These are phyloP conservation scores for Geranium brycei DNA, from an alignment of 345 rosid genomes.

Conservation along the genomic window DNA sequence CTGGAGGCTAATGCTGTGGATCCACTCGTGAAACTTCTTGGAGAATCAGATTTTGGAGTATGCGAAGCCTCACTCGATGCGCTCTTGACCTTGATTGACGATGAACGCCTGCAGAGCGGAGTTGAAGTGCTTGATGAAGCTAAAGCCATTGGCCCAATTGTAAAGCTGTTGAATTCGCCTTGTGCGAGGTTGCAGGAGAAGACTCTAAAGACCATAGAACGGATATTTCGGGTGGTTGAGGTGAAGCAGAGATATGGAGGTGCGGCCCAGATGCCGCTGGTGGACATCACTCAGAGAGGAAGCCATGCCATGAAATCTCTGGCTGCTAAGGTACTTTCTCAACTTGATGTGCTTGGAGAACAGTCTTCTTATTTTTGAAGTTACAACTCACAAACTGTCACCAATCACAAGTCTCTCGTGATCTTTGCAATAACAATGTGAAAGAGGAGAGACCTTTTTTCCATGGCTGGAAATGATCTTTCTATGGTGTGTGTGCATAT, in stretches of 20 bases:
- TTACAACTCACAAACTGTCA: too few relatives aligned
- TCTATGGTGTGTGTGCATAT: too few relatives aligned
- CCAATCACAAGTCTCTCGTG: too few relatives aligned
- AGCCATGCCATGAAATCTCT: constrained; percentile 40
- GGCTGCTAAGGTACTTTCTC: constrained; percentile 54
- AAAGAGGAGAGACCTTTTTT: too few relatives aligned
- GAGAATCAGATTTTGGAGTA: constrained; percentile 30
- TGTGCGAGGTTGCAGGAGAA: constrained; percentile 42
- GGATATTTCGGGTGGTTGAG: constrained; percentile 52
- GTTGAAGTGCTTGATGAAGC: constrained; percentile 42
- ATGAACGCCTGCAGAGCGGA: constrained; percentile 37
- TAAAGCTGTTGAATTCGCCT: constrained; percentile 38
- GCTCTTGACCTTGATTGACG: constrained; percentile 44
- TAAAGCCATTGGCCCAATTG: constrained; percentile 33
- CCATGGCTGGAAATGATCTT: too few relatives aligned
- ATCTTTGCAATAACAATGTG: too few relatives aligned
- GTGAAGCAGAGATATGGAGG: constrained; percentile 37
- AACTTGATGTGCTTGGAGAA: constrained; percentile 45
- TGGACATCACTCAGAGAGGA: constrained; percentile 58
- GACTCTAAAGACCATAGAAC: constrained; percentile 37
- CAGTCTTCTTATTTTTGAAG: constrained; percentile 51
- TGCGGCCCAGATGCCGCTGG: constrained; percentile 47
- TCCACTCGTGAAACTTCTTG: constrained; percentile 38
- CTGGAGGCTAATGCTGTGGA: constrained; percentile 45
- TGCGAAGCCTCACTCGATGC: constrained; percentile 55